These are phyloP conservation scores for Rauvolfia tetraphylla DNA, from an alignment of 257 asterid species.

Conservation along the genomic window DNA sequence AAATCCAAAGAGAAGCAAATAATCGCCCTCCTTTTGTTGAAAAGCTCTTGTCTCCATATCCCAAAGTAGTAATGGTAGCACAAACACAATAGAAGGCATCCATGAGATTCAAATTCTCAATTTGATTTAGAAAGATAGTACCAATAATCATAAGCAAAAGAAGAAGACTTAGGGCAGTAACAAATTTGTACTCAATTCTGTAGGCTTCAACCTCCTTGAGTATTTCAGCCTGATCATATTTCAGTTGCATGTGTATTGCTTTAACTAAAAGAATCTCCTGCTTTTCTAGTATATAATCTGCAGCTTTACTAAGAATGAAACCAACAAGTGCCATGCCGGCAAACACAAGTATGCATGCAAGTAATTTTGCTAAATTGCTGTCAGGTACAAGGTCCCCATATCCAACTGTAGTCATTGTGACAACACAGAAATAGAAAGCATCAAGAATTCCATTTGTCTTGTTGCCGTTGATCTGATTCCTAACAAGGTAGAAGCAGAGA, in stretches of 20 bases:
- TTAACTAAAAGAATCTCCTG: slow-evolving; percentile 56
- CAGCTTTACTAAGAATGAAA: slow-evolving; percentile 66
- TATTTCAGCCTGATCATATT: slow-evolving; percentile 40
- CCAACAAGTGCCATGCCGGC: slow-evolving; percentile 80
- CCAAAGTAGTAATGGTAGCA: slow-evolving; percentile 67
- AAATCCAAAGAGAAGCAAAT: slow-evolving; percentile 76
- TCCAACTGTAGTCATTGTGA: slow-evolving; percentile 95
- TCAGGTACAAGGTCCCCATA: slow-evolving; percentile 83
- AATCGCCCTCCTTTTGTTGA: slow-evolving; percentile 62
- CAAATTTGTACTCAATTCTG: slow-evolving; percentile 47
- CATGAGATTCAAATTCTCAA: slow-evolving; percentile 49
- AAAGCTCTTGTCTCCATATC: slow-evolving; percentile 87
- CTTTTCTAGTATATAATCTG: slow-evolving; percentile 63
- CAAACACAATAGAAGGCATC: slow-evolving; percentile 82
- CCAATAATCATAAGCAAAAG: slow-evolving; percentile 42
- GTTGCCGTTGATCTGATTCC: slow-evolving; percentile 58
- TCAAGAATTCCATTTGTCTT: slow-evolving; percentile 69
- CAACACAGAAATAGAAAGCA: slow-evolving; percentile 71
- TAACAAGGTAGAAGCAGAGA: slow-evolving; percentile 47
- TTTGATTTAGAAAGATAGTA: slow-evolving; percentile 34
- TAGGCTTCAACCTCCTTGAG: slow-evolving; percentile 47
- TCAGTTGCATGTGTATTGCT: slow-evolving; percentile 48
- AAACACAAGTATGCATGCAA: slow-evolving; percentile 68
- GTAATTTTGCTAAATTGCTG: slow-evolving; percentile 44
- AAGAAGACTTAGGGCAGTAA: slow-evolving; percentile 34